phyloP scores from a whole-genome alignment of 2,329 filamentous ascomycete species.

The Botrytis hyacinthi region DNA sequence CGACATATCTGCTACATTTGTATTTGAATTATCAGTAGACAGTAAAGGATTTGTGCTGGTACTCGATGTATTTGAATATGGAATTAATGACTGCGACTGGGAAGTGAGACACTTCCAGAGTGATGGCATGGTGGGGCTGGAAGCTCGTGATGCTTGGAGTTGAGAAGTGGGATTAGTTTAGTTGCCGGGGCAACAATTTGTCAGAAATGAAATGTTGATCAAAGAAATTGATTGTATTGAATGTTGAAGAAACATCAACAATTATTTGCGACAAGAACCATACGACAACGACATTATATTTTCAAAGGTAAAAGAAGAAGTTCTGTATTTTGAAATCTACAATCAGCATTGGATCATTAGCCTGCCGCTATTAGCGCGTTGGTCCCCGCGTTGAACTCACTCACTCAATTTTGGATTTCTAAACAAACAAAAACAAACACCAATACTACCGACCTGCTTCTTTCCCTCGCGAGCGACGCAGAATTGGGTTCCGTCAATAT shows the following conservation, averaged over 20 bases:
- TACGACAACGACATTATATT: background rate
- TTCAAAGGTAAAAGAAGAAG: background rate
- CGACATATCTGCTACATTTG: conserved; percentile 40
- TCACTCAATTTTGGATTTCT: background rate
- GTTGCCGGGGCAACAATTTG: conserved; percentile 4
- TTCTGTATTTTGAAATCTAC: background rate
- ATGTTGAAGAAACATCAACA: conserved; percentile 7
- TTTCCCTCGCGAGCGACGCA: background rate
- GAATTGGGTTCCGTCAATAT: background rate
- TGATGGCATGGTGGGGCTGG: conserved; percentile 18
- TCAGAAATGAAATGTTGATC: conserved; percentile 4
- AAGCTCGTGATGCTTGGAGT: conserved; percentile 9
- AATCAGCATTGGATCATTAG: background rate
- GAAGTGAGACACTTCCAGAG: conserved; percentile 9
- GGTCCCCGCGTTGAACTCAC: background rate
- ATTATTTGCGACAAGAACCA: background rate
- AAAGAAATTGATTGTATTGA: background rate
- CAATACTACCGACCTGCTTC: background rate
- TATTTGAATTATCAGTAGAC: background rate
- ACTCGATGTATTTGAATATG: background rate
- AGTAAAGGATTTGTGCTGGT: background rate
- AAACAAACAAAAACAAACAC: conserved; percentile 8
- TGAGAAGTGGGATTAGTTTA: conserved; percentile 9
- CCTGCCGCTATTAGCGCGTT: background rate
- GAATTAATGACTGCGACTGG: background rate